A percentile compares a stretch with the other conserved stretches of the same genome.
These are phyloP conservation scores for Phylloporus sp. DNA, from an alignment of 768 basidiomycete genomes.

Conservation along the genomic window DNA sequence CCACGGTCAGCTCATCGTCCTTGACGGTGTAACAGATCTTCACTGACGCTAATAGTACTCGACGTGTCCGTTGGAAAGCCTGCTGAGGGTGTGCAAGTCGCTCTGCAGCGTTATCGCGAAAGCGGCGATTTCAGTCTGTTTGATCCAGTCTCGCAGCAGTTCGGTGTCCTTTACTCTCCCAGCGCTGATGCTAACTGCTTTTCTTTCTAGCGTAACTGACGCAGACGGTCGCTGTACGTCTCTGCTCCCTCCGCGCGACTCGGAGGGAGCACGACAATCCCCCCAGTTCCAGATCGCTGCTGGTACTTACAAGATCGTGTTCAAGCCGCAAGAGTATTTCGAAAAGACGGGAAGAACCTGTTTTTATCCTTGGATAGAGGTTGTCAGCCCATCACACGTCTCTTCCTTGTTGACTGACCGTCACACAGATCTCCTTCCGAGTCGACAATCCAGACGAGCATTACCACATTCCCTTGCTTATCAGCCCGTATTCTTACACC, in stretches of 20 bases:
- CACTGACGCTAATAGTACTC: slow-evolving; percentile 52
- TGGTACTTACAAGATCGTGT: slow-evolving; percentile 74
- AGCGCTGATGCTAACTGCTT: not conserved
- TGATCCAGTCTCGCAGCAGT: slow-evolving; percentile 61
- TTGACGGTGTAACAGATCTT: not conserved
- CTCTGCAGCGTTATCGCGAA: slow-evolving; percentile 51
- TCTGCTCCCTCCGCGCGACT: slow-evolving; percentile 58
- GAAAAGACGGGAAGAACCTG: slow-evolving; percentile 55
- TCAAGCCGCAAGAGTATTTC: slow-evolving; percentile 83
- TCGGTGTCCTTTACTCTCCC: slow-evolving; percentile 11
- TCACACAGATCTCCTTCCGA: slow-evolving; percentile 68
- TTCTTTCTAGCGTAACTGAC: slow-evolving; percentile 60
- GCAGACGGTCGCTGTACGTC: slow-evolving; percentile 77
- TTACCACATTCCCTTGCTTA: slow-evolving; percentile 87
- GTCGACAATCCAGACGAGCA: slow-evolving; percentile 74
- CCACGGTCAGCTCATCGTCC: slow-evolving; percentile 54
- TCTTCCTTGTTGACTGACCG: slow-evolving; percentile 5
- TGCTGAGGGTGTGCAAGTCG: slow-evolving; percentile 63
- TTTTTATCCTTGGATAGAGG: slow-evolving; percentile 93
- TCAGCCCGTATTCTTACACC: slow-evolving; percentile 89
- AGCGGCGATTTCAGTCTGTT: slow-evolving; percentile 43
- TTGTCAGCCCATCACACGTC: slow-evolving; percentile 28
- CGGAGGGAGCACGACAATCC: slow-evolving; percentile 40
- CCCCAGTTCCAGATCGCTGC: slow-evolving; percentile 39
- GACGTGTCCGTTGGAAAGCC: slow-evolving; percentile 84